phyloP scores from a whole-genome alignment of 768 basidiomycete genomes.

The Boletus subparvulus region DNA sequence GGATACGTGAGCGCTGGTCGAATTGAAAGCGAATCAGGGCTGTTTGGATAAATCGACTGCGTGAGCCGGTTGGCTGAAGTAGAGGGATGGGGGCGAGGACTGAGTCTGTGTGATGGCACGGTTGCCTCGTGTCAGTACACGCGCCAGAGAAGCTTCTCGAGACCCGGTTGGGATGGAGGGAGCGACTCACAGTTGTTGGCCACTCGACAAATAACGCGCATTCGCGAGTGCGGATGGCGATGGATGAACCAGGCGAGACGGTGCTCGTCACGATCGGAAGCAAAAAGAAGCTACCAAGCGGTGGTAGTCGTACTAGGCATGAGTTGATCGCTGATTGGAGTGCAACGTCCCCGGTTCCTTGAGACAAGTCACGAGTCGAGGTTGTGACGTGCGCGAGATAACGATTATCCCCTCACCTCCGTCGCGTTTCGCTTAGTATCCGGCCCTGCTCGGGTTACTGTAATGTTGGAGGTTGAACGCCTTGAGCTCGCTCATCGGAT shows the following conservation, averaged over 20 bases:
- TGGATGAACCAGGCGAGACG: neutral
- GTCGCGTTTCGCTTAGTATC: neutral
- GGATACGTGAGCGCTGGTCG: neutral
- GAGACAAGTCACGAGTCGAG: conserved; percentile 7
- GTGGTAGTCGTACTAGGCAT: conserved; percentile 3
- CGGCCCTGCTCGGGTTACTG: neutral
- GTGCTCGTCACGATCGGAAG: conserved; percentile 7
- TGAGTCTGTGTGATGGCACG: conserved; percentile 41
- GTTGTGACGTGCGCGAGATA: neutral
- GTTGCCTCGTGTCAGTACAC: conserved; percentile 59
- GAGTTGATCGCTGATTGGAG: conserved; percentile 9
- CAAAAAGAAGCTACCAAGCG: neutral
- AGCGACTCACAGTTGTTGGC: conserved; percentile 12
- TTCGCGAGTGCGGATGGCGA: conserved; percentile 15
- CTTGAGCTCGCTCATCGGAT: neutral
- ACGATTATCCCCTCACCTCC: neutral
- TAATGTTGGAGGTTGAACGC: neutral
- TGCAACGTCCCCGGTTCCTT: too few species aligned
- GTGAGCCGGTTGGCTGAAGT: conserved; percentile 18
- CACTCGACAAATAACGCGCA: conserved; percentile 11
- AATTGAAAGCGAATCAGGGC: conserved; percentile 6
- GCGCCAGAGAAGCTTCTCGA: conserved; percentile 37
- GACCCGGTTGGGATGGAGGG: neutral
- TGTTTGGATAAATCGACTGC: conserved; percentile 11
- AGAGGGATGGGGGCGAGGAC: conserved; percentile 22